Base-by-base conservation (phyloP, 1,139 yeast genomes). In the Geotrichum aggregatum region DNA sequence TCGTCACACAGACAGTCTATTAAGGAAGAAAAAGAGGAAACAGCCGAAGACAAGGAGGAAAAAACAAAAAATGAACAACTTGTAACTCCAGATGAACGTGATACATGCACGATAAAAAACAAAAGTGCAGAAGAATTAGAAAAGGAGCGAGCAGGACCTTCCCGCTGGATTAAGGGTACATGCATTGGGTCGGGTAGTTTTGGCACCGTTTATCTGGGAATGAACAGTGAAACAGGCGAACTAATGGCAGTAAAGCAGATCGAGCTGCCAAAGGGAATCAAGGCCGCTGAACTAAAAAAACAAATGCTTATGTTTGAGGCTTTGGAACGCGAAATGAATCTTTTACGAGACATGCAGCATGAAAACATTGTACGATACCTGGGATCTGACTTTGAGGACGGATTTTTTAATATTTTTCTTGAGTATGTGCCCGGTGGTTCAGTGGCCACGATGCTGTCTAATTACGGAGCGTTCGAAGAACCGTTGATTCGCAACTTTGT, bases 391-490 rank as follows among this genome's bases (percentile, higher is more conserved):
- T 89, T 87, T 57, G 76, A 72, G 31, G 84, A 81, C 13, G 76
- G 79, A 40, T 77, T 73, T 59, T 69, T 91, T 56, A 91, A 89
- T 64, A 89, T 92, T 58, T 92, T 89, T 65, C 72, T 92, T 57
- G 98, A 92, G 64, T 92, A 92, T 66, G 95, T 92, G 35, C 97
- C 98, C 1, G 98, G 98, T 56, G 98, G 98, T 0, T 87, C 96
- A 0, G 92, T 92, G 3, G 89, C 89, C 53, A 80, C 91, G 3
- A 82, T 92, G 89, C 71, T 89, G 45, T 77, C 79, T 50, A 85
- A 83, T 58, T 89, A 88, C 64, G 97, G 97, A 0, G 95, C 95
- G 7, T 87, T 89, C 70, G 96, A 88, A 66, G 96, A 88, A 65
- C 92, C 95, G 0, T 74, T 89, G 63, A 84, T 89, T 51, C 72